Conservation (phyloP, 176 grass and related monocot genomes). For the Oryza officinalis region DNA sequence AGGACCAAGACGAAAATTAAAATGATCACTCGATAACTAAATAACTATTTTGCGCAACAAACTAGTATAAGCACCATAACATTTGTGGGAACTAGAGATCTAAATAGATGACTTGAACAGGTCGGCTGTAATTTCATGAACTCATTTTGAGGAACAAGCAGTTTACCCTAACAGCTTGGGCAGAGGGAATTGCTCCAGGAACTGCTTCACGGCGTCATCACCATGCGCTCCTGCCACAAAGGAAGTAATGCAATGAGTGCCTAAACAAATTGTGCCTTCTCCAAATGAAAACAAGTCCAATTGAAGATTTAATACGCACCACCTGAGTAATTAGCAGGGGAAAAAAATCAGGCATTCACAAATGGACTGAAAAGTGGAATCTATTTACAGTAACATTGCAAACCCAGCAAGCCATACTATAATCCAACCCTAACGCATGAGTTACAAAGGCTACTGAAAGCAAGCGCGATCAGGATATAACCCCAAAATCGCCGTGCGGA, state of each 20-base stretch:
- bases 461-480: neutral
- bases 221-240: conserved; percentile 56
- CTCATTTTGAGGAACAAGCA: neutral
- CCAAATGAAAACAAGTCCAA: neutral
- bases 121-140: neutral
- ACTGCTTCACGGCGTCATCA: conserved; percentile 72
- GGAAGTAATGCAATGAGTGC: conserved; percentile 6
- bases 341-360: neutral
- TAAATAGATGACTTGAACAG: neutral
- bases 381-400: neutral
- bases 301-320: neutral
- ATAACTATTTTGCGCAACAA: neutral
- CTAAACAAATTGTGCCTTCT: neutral
- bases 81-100: neutral
- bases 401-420: neutral
- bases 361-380: neutral
- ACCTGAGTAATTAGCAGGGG: neutral
- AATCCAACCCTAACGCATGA: neutral
- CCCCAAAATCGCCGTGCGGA: neutral
- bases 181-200: conserved; percentile 76
- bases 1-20: conserved; percentile 13
- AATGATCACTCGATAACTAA: neutral
- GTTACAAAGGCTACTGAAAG: neutral
- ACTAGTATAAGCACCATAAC: neutral
- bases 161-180: conserved; percentile 59